Percentiles rank a stretch among this genome's conserved stretches.
These are phyloP conservation scores for bread wheat (Triticum aestivum) DNA, from an alignment of 176 grass and related monocot species.

Conservation along the genomic window IWGSC_CS_RefSeq_v2.1 NC_057796.1:292594857-292595356, in stretches of 20 bases:
- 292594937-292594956: slow-evolving; percentile 71
- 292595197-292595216: slow-evolving; percentile 69
- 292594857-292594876: slow-evolving; percentile 57
- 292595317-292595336: slow-evolving; percentile 68
- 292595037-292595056: slow-evolving; percentile 61
- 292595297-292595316: slow-evolving; percentile 79
- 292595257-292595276: slow-evolving; percentile 24
- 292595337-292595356: slow-evolving; percentile 29
- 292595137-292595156: slow-evolving; percentile 20
- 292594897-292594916: slow-evolving; percentile 51
- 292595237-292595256: slow-evolving; percentile 72
- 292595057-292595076: slow-evolving; percentile 74
- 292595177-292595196: slow-evolving; percentile 62
- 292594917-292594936: slow-evolving; percentile 69
- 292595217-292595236: slow-evolving; percentile 82
- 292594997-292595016: slow-evolving; percentile 88
- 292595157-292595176: slow-evolving; percentile 37
- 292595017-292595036: slow-evolving; percentile 83
- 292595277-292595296: slow-evolving; percentile 36
- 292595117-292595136: slow-evolving; percentile 45
- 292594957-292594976: slow-evolving; percentile 50
- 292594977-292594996: slow-evolving; percentile 72
- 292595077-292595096: slow-evolving; percentile 38
- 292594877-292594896: slow-evolving; percentile 55
- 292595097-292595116: slow-evolving; percentile 45